A percentile compares a stretch with the other conserved stretches of the same genome.
phyloP scores from a whole-genome alignment of 495 filamentous ascomycete genomes.

The Tirmania nivea region DNA sequence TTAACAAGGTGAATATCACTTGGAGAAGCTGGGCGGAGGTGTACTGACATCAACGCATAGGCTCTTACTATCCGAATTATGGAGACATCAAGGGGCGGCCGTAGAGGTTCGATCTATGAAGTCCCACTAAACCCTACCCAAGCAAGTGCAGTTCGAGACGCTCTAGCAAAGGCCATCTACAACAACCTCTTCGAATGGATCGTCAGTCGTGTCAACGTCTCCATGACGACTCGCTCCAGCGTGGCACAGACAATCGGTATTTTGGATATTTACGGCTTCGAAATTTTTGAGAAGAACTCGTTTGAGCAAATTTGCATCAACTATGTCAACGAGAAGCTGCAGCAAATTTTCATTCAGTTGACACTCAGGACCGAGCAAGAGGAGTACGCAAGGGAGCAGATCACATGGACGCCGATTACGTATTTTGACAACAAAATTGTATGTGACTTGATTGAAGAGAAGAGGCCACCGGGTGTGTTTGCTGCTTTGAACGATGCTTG shows the following conservation, averaged over 20 bases:
- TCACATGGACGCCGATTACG: constrained; percentile 96
- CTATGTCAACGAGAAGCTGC: constrained; percentile 98
- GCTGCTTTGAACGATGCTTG: constrained; percentile 94
- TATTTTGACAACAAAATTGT: constrained; percentile 99
- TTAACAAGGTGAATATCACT: constrained; percentile 34
- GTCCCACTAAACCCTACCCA: constrained; percentile 79
- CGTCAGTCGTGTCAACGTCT: constrained; percentile 74
- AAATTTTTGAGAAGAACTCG: constrained; percentile 97
- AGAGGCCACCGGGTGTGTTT: constrained; percentile 80
- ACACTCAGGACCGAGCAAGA: constrained; percentile 95
- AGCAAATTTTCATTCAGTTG: constrained; percentile 98
- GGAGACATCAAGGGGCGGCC: constrained; percentile 70
- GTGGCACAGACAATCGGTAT: constrained; percentile 80
- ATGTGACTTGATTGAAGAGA: constrained; percentile 88
- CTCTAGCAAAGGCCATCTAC: constrained; percentile 83
- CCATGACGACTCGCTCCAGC: constrained; percentile 55
- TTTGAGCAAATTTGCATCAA: constrained; percentile 99
- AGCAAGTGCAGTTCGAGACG: constrained; percentile 82
- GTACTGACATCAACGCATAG: not conserved
- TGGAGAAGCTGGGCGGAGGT: not conserved
- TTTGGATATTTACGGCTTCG: constrained; percentile 97
- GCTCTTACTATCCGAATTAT: constrained; percentile 76
- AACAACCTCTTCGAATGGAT: constrained; percentile 99
- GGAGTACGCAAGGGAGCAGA: constrained; percentile 89
- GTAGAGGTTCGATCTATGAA: constrained; percentile 64